phyloP scores from a whole-genome alignment of 192 early-diverging fungal species.

The Umbelopsis ramanniana region DNA sequence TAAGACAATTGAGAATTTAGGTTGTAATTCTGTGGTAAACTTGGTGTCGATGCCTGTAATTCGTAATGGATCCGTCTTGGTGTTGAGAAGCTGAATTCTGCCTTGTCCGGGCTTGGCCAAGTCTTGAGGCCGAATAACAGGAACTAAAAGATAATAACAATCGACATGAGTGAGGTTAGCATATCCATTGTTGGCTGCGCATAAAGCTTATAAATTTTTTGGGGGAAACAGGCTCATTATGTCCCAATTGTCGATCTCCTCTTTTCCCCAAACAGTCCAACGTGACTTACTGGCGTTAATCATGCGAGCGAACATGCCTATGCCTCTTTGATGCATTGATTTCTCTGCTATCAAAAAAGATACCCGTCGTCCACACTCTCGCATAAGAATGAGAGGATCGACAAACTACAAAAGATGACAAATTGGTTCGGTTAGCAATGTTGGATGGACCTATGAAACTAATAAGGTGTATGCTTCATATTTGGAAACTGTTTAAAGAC shows the following conservation, averaged over 20 bases:
- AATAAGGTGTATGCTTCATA: background rate
- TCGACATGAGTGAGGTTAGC: background rate
- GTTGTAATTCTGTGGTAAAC: conserved; percentile 69
- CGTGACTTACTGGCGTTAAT: conserved; percentile 76
- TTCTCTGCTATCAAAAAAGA: conserved; percentile 86
- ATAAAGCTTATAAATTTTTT: background rate
- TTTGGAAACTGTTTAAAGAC: background rate
- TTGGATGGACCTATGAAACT: too few species aligned
- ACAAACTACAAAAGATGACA: conserved; percentile 72
- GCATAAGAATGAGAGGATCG: conserved; percentile 88
- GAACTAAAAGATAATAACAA: conserved; percentile 60
- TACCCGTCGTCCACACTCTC: conserved; percentile 75
- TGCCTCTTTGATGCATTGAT: conserved; percentile 84
- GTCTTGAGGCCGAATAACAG: conserved; percentile 93
- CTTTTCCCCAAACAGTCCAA: background rate
- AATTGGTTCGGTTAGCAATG: background rate
- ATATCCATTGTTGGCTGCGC: background rate
- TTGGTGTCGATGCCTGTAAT: conserved; percentile 69
- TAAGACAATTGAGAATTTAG: conserved; percentile 63
- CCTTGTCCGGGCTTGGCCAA: conserved; percentile 73
- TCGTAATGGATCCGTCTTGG: conserved; percentile 62
- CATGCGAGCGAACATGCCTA: conserved; percentile 82
- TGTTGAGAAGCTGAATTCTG: conserved; percentile 65
- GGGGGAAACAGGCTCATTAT: background rate
- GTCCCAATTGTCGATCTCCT: background rate